Evolutionary conservation across 2,329 filamentous ascomycete species (phyloP).

Genomic region (Periconia sp.): DNA sequence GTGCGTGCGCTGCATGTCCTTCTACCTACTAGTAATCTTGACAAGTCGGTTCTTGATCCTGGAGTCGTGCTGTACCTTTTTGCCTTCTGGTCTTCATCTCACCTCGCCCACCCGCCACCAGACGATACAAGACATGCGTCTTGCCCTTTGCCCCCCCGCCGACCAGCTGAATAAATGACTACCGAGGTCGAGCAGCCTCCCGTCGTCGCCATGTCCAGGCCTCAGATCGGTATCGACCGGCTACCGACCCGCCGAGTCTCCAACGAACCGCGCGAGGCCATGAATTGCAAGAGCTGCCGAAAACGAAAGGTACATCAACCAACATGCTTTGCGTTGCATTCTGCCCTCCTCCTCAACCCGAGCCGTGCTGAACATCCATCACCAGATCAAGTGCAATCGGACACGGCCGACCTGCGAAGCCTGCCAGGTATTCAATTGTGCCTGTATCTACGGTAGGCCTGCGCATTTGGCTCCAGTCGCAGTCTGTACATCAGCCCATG

Average conservation of each 20-base stretch:
- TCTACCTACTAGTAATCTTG: too few species aligned
- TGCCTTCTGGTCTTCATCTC: constrained; percentile 2
- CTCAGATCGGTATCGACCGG: constrained; percentile 79
- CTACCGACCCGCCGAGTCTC: constrained; percentile 70
- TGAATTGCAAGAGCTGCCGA: constrained; percentile 94
- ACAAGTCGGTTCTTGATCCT: background rate
- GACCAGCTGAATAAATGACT: constrained; percentile 25
- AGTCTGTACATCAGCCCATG: too few species aligned
- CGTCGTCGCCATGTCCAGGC: constrained; percentile 63
- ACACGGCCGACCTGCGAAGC: constrained; percentile 83
- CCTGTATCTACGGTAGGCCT: constrained; percentile 77
- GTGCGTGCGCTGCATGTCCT: constrained; percentile 22
- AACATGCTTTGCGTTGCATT: too few species aligned
- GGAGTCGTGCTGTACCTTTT: background rate
- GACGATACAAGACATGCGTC: constrained; percentile 33
- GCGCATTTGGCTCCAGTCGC: constrained; percentile 3
- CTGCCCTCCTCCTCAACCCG: constrained; percentile 9
- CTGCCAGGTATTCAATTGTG: constrained; percentile 85
- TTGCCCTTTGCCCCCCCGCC: constrained; percentile 22
- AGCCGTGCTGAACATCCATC: constrained; percentile 15
- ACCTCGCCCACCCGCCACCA: constrained; percentile 16
- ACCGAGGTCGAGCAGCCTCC: constrained; percentile 32
- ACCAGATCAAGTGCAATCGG: constrained; percentile 88
- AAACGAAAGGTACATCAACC: constrained; percentile 74
- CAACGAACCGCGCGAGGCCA: constrained; percentile 80